A percentile compares a stretch with the other conserved stretches of the same genome.
Conservation (phyloP, 371 early-diverging fungal species). For the Mucor velutinosus region DNA sequence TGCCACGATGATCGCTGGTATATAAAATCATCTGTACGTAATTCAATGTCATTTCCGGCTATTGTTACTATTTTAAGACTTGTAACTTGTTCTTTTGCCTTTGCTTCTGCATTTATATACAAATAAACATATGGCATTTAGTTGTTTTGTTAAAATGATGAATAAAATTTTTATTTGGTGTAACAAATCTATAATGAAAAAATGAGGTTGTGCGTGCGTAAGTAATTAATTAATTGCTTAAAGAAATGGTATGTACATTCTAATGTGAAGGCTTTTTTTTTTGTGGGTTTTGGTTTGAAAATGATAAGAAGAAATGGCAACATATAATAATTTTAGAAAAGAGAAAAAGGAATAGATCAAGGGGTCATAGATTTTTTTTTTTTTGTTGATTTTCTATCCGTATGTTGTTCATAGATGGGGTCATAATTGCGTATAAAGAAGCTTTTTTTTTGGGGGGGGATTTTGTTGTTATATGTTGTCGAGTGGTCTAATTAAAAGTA, state of each 20-base stretch:
- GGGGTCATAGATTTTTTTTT: constrained; percentile 1
- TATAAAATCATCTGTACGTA: background rate
- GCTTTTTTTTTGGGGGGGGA: background rate
- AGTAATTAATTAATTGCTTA: constrained; percentile 1
- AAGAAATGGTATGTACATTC: constrained; percentile 12
- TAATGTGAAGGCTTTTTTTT: background rate
- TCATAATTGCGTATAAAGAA: background rate
- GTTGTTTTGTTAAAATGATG: background rate
- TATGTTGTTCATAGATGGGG: background rate
- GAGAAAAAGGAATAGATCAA: background rate
- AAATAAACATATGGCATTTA: background rate
- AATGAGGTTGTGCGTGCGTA: constrained; percentile 6
- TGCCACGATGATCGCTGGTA: no score
- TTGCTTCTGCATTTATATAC: background rate
- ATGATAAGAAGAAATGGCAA: background rate
- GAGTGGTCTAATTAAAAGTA: constrained; percentile 1
- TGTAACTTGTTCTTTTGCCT: background rate
- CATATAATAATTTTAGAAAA: background rate
- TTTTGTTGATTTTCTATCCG: background rate
- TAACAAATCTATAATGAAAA: constrained; percentile 5
- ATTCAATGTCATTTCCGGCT: background rate
- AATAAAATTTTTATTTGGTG: constrained; percentile 9
- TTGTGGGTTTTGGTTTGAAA: background rate
- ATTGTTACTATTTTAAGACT: constrained; percentile 1
- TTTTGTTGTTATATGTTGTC: constrained; percentile 1